Conservation (phyloP, 371 early-diverging fungal genomes). For the Apophysomyces ossiformis region DNA sequence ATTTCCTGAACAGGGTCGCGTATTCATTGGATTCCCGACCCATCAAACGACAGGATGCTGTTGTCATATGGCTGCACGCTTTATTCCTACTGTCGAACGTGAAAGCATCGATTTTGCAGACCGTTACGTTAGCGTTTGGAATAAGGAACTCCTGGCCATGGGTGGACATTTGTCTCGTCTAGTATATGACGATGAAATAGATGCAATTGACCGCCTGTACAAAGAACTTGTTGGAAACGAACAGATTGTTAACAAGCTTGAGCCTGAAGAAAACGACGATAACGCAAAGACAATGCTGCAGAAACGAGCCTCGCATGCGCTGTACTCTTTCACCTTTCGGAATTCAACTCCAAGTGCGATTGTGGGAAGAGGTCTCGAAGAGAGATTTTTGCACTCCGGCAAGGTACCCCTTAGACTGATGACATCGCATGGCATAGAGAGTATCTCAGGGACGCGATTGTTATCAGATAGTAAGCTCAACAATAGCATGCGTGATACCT, state of each 20-base stretch:
- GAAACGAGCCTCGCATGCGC: conserved; percentile 73
- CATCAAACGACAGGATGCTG: conserved; percentile 92
- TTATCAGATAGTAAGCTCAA: conserved; percentile 23
- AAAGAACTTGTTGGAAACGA: conserved; percentile 52
- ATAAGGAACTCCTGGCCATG: conserved; percentile 78
- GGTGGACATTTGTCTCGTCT: conserved; percentile 77
- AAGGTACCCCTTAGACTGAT: conserved; percentile 59
- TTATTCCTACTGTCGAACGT: conserved; percentile 92
- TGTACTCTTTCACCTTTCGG: conserved; percentile 71
- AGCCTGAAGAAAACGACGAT: conserved; percentile 18
- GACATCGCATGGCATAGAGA: conserved; percentile 70
- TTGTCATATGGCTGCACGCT: conserved; percentile 81
- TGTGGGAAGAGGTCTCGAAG: conserved; percentile 65
- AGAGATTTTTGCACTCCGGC: conserved; percentile 61
- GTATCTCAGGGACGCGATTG: conserved; percentile 53
- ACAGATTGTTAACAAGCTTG: conserved; percentile 35
- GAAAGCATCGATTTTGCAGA: conserved; percentile 94
- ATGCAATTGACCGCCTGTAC: conserved; percentile 59
- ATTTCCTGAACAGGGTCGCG: conserved; percentile 79
- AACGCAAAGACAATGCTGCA: conserved; percentile 58
- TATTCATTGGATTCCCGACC: conserved; percentile 92
- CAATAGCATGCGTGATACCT: conserved; percentile 15
- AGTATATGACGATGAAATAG: conserved; percentile 81
- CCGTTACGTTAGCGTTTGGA: conserved; percentile 80
- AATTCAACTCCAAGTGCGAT: conserved; percentile 75